These are phyloP conservation scores for Daedaleopsis nitida DNA, from an alignment of 768 basidiomycete genomes.

Conservation along the genomic window DNA sequence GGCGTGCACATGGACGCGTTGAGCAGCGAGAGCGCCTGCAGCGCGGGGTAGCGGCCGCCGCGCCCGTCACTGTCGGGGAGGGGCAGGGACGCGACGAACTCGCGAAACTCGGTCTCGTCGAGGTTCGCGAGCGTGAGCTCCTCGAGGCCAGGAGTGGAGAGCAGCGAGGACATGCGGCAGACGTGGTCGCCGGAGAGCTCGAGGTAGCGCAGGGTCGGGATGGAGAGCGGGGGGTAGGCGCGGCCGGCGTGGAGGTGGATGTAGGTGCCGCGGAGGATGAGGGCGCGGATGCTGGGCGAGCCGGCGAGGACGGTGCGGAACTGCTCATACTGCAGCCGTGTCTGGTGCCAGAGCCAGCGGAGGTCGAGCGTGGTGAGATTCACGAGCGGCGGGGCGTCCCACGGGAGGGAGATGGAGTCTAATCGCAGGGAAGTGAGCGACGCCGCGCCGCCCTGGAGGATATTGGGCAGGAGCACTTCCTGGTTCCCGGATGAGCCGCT, in stretches of 20 bases:
- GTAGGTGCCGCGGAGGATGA: constrained; percentile 27
- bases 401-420: constrained; percentile 25
- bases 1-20: constrained; percentile 25
- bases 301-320: constrained; percentile 24
- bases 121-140: constrained; percentile 29
- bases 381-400: constrained; percentile 17
- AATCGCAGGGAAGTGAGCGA: constrained; percentile 23
- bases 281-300: constrained; percentile 20
- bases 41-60: constrained; percentile 22
- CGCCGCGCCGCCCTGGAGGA: constrained; percentile 25
- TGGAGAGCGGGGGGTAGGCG: constrained; percentile 15
- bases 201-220: constrained; percentile 26
- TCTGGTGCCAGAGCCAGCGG: constrained; percentile 28
- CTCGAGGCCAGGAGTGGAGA: constrained; percentile 22
- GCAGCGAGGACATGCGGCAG: constrained; percentile 26
- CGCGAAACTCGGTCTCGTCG: constrained; percentile 31
- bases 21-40: constrained; percentile 22
- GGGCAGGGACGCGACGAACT: constrained; percentile 24
- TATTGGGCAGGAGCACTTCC: constrained; percentile 19
- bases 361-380: constrained; percentile 24
- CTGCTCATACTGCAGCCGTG: constrained; percentile 22
- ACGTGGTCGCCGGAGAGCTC: constrained; percentile 29
- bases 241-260: constrained; percentile 22
- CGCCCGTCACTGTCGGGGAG: background rate
- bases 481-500: constrained; percentile 23